Evolutionary conservation across 257 asterid genomes (phyloP).

Genomic region (Solanum appendiculatum): DNA sequence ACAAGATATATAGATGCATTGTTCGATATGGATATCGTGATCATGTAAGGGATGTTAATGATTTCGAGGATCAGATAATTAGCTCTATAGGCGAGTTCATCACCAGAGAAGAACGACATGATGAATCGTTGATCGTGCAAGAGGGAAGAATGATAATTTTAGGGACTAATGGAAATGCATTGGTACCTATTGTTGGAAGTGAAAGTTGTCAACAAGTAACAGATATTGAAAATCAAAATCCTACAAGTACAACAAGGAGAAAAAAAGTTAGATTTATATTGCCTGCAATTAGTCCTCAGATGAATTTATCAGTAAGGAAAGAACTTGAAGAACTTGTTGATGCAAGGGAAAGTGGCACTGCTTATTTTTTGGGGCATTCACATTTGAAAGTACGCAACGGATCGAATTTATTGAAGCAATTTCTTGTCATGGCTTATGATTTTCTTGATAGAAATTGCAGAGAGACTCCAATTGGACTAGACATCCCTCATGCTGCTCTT

Average conservation of each 20-base stretch:
- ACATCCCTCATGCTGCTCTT: constrained; percentile 83
- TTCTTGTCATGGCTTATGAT: constrained; percentile 40
- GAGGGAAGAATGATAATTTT: constrained; percentile 67
- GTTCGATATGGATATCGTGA: constrained; percentile 74
- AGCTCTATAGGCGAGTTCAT: constrained; percentile 77
- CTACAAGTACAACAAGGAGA: constrained; percentile 7
- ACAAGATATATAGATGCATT: constrained; percentile 66
- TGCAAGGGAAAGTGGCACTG: constrained; percentile 81
- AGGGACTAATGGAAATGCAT: constrained; percentile 48
- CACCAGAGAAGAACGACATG: constrained; percentile 44
- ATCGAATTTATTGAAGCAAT: constrained; percentile 54
- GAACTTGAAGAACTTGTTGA: constrained; percentile 70
- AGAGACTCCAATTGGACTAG: constrained; percentile 67
- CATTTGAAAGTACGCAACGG: constrained; percentile 54
- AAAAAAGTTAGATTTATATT: constrained; percentile 56
- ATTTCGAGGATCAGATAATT: constrained; percentile 73
- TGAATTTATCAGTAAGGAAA: constrained; percentile 36
- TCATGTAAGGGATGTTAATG: constrained; percentile 48
- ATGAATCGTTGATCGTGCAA: constrained; percentile 32
- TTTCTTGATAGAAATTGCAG: constrained; percentile 73
- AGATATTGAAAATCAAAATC: constrained; percentile 9
- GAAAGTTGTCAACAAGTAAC: background rate
- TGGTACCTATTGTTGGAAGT: constrained; percentile 31
- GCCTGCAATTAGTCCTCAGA: constrained; percentile 53
- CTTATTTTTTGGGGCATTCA: constrained; percentile 77